Evolutionary conservation across 2,329 filamentous ascomycete species (phyloP), one percentile per base, ranked within the genome.

Genomic region (Sclerotinia trifoliorum): DNA sequence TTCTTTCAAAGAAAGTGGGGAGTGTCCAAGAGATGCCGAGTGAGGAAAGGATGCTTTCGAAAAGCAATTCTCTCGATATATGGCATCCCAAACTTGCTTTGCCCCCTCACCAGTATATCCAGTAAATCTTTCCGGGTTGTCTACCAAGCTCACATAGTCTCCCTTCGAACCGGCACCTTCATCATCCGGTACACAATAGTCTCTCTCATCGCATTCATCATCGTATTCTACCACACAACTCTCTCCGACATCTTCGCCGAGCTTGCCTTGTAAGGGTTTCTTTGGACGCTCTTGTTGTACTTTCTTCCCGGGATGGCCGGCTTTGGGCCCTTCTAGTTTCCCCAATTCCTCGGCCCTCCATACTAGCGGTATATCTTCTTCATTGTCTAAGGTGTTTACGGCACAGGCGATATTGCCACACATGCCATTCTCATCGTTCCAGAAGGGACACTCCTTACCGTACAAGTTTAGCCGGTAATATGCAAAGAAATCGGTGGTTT

Each of bases 21-120:
- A 79, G 21, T 80, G 80, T 54, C 85, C 86, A 10, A 88, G 80
- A 69, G 83, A 80, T 35, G 86, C 86, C 29, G 86, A 85, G 69
- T 83, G 81, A 2, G 87, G 84, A 77, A 89, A 89, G 0, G 87
- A 89, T 72, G 84, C 85, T 78, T 83, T 86, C 74, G 88, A 85
- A 82, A 99, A 99, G 81, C 95, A 99, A 79, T 99, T 99, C 80
- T 99, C 95, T 65, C 93, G 86, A 80, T 99, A 99, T 69, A 99
- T 93, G 68, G 95, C 91, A 77, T 97, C 90, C 95, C 95, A 99
- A 21, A 99, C 92, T 81, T 96, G 93, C 76, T 90, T 88, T 52
- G 94, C 88, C 24, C 94, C 91, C 69, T 90, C 86, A 66, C 95
- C 95, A 10, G 90, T 86, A 77, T 98, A 99, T 61, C 95, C 95